These are phyloP conservation scores for Asparagopsis taxiformis DNA, from an alignment of 31 red algal genomes.

Conservation along the genomic window DNA sequence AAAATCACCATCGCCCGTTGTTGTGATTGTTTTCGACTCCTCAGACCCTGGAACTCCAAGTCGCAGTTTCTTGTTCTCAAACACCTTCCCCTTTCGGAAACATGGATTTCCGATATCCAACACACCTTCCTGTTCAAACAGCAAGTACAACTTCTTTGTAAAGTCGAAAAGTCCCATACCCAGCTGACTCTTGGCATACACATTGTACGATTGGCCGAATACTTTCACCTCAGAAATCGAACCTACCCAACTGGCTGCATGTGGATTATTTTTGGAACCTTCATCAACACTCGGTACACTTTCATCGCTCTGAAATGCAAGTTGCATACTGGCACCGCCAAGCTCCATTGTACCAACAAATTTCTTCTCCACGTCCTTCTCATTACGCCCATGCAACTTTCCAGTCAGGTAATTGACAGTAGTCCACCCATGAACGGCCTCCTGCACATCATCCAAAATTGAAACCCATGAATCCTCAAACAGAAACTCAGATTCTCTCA, in stretches of 20 bases:
- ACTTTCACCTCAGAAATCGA: slow-evolving; percentile 21
- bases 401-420: slow-evolving; percentile 77
- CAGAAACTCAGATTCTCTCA: slow-evolving; percentile 59
- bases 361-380: neutral
- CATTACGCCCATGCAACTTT: slow-evolving; percentile 20
- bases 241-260: neutral
- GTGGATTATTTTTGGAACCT: slow-evolving; percentile 7
- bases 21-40: slow-evolving; percentile 35
- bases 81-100: slow-evolving; percentile 52
- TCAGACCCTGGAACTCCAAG: slow-evolving; percentile 21
- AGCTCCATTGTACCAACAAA: slow-evolving; percentile 72
- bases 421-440: slow-evolving; percentile 74
- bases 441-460: slow-evolving; percentile 62
- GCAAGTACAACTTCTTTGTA: slow-evolving; percentile 28
- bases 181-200: slow-evolving; percentile 43
- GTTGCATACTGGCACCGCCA: slow-evolving; percentile 76
- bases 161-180: slow-evolving; percentile 61
- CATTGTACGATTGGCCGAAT: slow-evolving; percentile 31
- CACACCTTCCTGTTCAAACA: slow-evolving; percentile 71
- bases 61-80: slow-evolving; percentile 26
- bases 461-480: slow-evolving; percentile 53
- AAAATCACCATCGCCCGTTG: slow-evolving; percentile 74
- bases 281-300: slow-evolving; percentile 15
- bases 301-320: slow-evolving; percentile 28
- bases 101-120: slow-evolving; percentile 79